Percentiles rank a stretch among this genome's conserved stretches.
Conservation (phyloP, 2,329 filamentous ascomycete genomes). For the Calonectria fujianensis region DNA sequence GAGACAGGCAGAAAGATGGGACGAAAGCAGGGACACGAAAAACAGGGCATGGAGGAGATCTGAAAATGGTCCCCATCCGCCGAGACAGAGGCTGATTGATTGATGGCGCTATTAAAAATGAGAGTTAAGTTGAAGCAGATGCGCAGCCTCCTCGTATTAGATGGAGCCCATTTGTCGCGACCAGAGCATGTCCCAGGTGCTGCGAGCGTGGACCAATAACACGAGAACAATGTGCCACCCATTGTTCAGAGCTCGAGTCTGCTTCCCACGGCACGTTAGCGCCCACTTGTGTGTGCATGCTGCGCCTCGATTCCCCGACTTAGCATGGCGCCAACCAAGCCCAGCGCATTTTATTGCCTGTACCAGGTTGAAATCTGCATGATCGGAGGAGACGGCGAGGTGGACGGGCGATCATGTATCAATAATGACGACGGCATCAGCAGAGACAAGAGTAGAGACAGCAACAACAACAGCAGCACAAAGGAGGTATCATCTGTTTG, state of each 20-base stretch:
- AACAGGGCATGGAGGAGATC: neutral
- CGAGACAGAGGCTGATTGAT: neutral
- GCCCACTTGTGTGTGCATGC: slow-evolving; percentile 8
- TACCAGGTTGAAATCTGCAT: slow-evolving; percentile 22
- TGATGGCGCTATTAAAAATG: neutral
- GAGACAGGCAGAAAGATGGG: neutral
- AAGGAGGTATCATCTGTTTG: neutral
- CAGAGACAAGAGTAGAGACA: neutral
- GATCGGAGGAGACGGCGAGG: neutral
- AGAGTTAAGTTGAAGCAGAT: slow-evolving; percentile 6
- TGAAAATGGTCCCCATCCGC: neutral
- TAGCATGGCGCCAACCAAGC: slow-evolving; percentile 15
- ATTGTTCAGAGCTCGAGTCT: slow-evolving; percentile 20
- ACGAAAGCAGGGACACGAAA: slow-evolving; percentile 20
- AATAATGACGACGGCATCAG: slow-evolving; percentile 13
- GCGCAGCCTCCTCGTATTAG: slow-evolving; percentile 10
- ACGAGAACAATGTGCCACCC: slow-evolving; percentile 1
- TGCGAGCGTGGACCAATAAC: slow-evolving; percentile 3
- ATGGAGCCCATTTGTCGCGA: neutral
- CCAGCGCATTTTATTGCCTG: slow-evolving; percentile 7
- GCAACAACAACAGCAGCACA: neutral
- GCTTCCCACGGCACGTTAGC: slow-evolving; percentile 1
- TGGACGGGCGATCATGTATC: slow-evolving; percentile 12
- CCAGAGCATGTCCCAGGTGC: neutral
- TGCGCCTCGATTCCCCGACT: slow-evolving; percentile 31